These are phyloP conservation scores for Globisporangium lucens DNA, from an alignment of 352 stramenopile species.

Conservation along the genomic window DNA sequence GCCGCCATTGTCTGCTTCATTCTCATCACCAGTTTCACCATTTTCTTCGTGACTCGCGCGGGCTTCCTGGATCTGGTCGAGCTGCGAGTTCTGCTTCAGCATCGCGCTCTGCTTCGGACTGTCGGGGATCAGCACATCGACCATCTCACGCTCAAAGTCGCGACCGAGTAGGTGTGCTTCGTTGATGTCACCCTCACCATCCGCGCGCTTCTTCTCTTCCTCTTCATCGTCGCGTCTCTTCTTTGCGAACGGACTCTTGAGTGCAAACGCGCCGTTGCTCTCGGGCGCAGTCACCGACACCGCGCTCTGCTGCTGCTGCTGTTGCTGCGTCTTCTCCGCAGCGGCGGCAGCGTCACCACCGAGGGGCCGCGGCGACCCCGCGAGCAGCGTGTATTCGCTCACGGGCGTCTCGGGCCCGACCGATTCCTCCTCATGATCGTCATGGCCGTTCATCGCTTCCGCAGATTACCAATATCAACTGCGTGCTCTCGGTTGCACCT, in stretches of 20 bases:
- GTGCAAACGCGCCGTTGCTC: conserved; percentile 3
- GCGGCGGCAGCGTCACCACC: neutral
- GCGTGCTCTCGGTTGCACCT: conserved; percentile 29
- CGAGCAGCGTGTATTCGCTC: conserved; percentile 20
- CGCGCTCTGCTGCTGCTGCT: neutral
- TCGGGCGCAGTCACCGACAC: neutral
- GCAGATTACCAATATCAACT: neutral
- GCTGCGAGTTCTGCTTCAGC: conserved; percentile 6
- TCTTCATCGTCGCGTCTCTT: neutral
- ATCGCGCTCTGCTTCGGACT: neutral
- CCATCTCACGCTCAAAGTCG: conserved; percentile 17
- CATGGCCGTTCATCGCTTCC: neutral
- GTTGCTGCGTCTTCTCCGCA: neutral
- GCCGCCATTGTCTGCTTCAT: neutral
- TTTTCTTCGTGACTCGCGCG: neutral
- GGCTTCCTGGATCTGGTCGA: conserved; percentile 25
- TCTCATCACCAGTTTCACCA: neutral
- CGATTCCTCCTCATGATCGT: conserved; percentile 8
- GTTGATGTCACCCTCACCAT: conserved; percentile 8
- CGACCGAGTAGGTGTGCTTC: conserved; percentile 20
- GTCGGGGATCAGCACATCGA: conserved; percentile 21
- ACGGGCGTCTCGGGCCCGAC: conserved; percentile 9
- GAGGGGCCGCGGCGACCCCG: conserved; percentile 11
- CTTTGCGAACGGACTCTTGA: conserved; percentile 14
- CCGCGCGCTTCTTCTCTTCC: neutral